Conservation (phyloP, 257 asterid species). For the Lavandula angustifolia region DNA sequence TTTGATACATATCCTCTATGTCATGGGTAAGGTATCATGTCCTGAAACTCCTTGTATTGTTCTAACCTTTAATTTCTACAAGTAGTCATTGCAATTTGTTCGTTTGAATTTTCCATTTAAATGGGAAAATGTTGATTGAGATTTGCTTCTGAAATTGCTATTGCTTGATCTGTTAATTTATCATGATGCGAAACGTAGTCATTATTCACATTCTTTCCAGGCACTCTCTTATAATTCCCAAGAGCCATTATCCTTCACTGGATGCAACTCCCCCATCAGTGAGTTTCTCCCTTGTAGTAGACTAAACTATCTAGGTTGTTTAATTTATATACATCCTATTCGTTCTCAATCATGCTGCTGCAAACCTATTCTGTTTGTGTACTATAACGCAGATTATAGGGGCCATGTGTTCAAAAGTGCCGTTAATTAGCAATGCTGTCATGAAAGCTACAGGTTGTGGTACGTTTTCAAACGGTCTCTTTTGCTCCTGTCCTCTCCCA, state of each 20-base stretch:
- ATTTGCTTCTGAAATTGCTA: conserved; percentile 9
- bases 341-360: not conserved
- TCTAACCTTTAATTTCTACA: not conserved
- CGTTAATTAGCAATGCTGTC: conserved; percentile 83
- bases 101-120: not conserved
- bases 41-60: conserved; percentile 31
- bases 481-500: conserved; percentile 2
- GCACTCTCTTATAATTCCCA: conserved; percentile 91
- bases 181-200: not conserved
- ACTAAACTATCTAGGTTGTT: not conserved
- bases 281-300: conserved; percentile 37
- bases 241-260: conserved; percentile 77
- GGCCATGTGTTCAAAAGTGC: conserved; percentile 93
- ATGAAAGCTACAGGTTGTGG: conserved; percentile 94
- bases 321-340: not conserved
- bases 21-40: conserved; percentile 95
- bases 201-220: conserved; percentile 40
- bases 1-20: conserved; percentile 86
- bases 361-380: not conserved
- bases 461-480: conserved; percentile 31
- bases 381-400: conserved; percentile 61
- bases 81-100: conserved; percentile 12
- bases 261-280: conserved; percentile 88
- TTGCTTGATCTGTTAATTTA: not conserved
- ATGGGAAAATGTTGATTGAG: not conserved